phyloP scores from a whole-genome alignment of 768 basidiomycete species.

The Leccinum broughii region DNA sequence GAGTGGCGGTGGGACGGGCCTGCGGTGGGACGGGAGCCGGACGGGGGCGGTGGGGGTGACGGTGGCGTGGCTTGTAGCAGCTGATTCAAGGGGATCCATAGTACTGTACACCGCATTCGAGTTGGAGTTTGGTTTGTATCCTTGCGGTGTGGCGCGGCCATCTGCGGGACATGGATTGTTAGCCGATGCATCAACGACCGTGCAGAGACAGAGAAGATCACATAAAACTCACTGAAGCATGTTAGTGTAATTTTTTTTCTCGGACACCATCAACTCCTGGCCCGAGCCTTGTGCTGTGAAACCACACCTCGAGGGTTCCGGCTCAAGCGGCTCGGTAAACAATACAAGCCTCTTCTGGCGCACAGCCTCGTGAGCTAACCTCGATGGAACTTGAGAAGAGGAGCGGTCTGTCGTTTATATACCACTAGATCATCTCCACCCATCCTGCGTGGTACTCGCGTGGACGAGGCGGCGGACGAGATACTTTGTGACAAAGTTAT shows the following conservation, averaged over 20 bases:
- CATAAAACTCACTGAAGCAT: constrained; percentile 8
- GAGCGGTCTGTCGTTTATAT: neutral
- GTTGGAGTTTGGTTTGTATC: neutral
- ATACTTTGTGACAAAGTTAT: neutral
- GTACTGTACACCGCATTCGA: neutral
- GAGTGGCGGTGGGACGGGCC: neutral
- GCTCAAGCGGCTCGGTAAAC: too few species aligned
- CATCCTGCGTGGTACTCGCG: constrained; percentile 2
- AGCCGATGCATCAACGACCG: neutral
- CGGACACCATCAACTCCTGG: neutral
- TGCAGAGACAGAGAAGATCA: neutral
- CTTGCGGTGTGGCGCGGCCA: neutral
- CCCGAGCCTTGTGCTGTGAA: neutral
- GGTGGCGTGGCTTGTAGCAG: constrained; percentile 1
- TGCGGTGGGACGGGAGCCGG: neutral
- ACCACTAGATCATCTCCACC: neutral
- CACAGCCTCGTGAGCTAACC: too few species aligned
- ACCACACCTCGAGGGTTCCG: too few species aligned
- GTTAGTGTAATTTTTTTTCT: constrained; percentile 1
- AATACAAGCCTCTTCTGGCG: too few species aligned
- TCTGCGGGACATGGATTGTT: neutral
- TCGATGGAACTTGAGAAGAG: neutral
- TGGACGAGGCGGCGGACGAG: constrained; percentile 8
- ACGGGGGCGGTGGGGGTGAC: neutral
- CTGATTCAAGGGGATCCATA: neutral